phyloP scores from a whole-genome alignment of 2,329 filamentous ascomycete species.

The Penicillium digitatum region DNA sequence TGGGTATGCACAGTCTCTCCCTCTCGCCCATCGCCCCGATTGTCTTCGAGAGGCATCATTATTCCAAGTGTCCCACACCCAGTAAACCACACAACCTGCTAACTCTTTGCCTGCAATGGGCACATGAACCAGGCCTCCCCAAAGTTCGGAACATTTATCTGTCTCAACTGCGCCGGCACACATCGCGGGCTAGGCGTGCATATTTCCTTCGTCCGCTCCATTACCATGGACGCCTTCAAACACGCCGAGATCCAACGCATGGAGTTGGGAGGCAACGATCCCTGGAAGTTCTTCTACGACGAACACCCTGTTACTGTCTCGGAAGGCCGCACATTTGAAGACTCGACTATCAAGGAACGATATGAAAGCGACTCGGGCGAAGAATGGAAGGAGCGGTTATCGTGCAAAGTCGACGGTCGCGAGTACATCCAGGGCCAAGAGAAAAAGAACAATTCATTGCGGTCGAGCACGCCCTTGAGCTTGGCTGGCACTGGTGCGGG shows the following conservation, averaged over 20 bases:
- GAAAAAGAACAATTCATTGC: constrained; percentile 41
- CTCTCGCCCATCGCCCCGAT: not conserved
- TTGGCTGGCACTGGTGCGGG: constrained; percentile 5
- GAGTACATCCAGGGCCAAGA: constrained; percentile 77
- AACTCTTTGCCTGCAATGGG: not conserved
- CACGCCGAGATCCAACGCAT: constrained; percentile 86
- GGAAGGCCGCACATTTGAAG: constrained; percentile 70
- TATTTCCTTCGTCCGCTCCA: constrained; percentile 95
- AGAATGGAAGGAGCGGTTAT: constrained; percentile 89
- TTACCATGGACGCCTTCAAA: constrained; percentile 99
- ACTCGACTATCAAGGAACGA: constrained; percentile 81
- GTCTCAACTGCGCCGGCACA: constrained; percentile 88
- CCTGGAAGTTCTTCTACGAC: constrained; percentile 85
- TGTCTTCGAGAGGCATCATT: not conserved
- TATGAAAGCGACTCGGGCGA: constrained; percentile 88
- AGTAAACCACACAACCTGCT: not conserved
- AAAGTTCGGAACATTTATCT: constrained; percentile 99
- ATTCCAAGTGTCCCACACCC: not conserved
- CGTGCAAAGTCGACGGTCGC: constrained; percentile 78
- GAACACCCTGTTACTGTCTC: constrained; percentile 63
- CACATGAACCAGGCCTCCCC: constrained; percentile 61
- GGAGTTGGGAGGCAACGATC: constrained; percentile 84
- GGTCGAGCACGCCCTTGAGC: constrained; percentile 28
- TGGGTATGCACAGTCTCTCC: constrained; percentile 61
- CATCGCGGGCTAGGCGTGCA: constrained; percentile 94